Evolutionary conservation across 306 rosid genomes (phyloP), one percentile per base, ranked within the genome.

Genomic region (Lathyrus aphaca): DNA sequence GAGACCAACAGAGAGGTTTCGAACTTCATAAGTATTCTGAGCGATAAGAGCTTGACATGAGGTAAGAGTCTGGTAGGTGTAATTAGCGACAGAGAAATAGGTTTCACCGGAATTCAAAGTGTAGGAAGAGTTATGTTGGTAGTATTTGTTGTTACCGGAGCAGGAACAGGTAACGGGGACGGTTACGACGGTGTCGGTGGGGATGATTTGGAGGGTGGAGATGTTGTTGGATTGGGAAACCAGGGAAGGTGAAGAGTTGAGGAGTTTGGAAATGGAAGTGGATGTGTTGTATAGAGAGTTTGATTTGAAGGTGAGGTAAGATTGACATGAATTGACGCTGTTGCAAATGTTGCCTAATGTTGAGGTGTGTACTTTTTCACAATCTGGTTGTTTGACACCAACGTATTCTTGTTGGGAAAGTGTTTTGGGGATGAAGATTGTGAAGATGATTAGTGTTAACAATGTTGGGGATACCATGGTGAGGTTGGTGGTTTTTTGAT

Each of bases 271-370:
- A 6, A 90, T 85, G 60, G 67, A 5, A 23, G 74, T 0, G 0
- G 89, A 81, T 0, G 81, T 17, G 75, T 54, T 54, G 85, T 80
- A 0, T 9, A 0, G 4, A 74, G 81, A 13, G 79, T 10, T 2
- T 4, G 96, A 85, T 56, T 75, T 78, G 88, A 90, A 90, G 4
- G 91, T 87, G 71, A 90, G 96, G 75, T 80, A 90, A 0, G 91
- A 82, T 2, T 0, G 4, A 77, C 96, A 90, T 0, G 93, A 74
- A 0, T 18, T 1, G 44, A 32, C 11, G 77, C 82, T 55, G 66
- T 84, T 82, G 83, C 95, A 88, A 45, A 54, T 2, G 44, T 73
- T 81, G 43, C 96, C 84, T 12, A 46, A 57, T 12, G 96, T 87
- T 50, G 64, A 10, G 27, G 72, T 80, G 71, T 0, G 29, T 5